These are phyloP conservation scores for Monilinia laxa DNA, from an alignment of 2,329 filamentous ascomycete species.

Conservation along the genomic window DNA sequence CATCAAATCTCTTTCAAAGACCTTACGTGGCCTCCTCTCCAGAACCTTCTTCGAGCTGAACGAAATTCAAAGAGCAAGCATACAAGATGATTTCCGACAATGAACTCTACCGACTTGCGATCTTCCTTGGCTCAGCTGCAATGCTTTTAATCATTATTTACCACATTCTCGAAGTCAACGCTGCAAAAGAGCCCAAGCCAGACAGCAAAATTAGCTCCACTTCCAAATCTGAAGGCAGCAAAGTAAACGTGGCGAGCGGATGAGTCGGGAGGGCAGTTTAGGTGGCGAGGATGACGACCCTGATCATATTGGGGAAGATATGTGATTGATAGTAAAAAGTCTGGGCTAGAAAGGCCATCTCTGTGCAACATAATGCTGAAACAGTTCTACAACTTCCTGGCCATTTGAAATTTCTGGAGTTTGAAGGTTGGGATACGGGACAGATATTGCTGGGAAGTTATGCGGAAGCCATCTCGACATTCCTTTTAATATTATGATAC, in stretches of 20 bases:
- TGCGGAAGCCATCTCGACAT: neutral
- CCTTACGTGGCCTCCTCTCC: slow-evolving; percentile 28
- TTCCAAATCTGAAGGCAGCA: slow-evolving; percentile 28
- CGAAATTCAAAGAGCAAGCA: slow-evolving; percentile 10
- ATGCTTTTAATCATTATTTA: slow-evolving; percentile 94
- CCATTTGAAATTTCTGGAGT: slow-evolving; percentile 14
- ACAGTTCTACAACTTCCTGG: neutral
- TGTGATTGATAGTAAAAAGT: neutral
- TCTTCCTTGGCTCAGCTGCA: slow-evolving; percentile 85
- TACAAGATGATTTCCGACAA: slow-evolving; percentile 88
- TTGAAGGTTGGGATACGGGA: neutral
- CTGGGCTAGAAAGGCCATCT: neutral
- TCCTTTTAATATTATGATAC: neutral
- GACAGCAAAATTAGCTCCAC: slow-evolving; percentile 28
- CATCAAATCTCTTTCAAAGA: slow-evolving; percentile 12
- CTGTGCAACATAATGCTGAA: slow-evolving; percentile 6
- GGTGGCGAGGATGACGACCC: neutral
- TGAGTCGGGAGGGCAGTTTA: slow-evolving; percentile 23
- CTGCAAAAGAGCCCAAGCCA: slow-evolving; percentile 51
- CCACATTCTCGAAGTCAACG: slow-evolving; percentile 94
- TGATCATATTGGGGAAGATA: neutral
- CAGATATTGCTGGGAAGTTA: neutral
- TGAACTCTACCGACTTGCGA: slow-evolving; percentile 85
- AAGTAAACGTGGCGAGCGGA: slow-evolving; percentile 27
- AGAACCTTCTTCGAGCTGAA: neutral